phyloP scores from a whole-genome alignment of 2,329 filamentous ascomycete species.

The Sporothrix brasiliensis region DNA sequence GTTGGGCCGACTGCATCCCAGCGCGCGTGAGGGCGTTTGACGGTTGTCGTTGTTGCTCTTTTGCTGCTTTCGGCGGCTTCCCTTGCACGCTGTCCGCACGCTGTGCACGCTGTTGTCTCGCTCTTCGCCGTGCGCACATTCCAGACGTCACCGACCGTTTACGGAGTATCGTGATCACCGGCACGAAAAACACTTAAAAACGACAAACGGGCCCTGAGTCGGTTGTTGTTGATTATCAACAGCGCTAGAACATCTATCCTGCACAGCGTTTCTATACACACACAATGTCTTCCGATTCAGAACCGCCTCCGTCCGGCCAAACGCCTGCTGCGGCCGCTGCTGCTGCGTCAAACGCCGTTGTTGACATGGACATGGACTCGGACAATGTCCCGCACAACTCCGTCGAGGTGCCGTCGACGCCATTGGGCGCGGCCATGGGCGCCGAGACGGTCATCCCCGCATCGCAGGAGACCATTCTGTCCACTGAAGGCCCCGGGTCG shows the following conservation, averaged over 20 bases:
- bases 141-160: conserved; percentile 24
- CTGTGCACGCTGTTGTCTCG: conserved; percentile 16
- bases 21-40: background rate
- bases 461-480: conserved; percentile 60
- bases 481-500: conserved; percentile 59
- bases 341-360: conserved; percentile 20
- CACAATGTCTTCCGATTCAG: conserved; percentile 40
- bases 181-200: conserved; percentile 18
- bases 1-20: background rate
- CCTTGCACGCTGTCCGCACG: background rate
- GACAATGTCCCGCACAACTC: conserved; percentile 33
- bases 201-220: background rate
- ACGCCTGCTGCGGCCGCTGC: conserved; percentile 39
- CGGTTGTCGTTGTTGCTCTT: conserved; percentile 6
- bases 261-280: background rate
- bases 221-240: background rate
- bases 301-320: conserved; percentile 42
- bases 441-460: conserved; percentile 40
- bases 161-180: conserved; percentile 4
- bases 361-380: conserved; percentile 28
- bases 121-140: conserved; percentile 7
- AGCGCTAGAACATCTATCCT: background rate
- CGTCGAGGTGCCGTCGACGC: conserved; percentile 44
- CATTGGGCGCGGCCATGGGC: conserved; percentile 38
- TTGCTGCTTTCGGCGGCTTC: conserved; percentile 13